Base-by-base conservation (phyloP, 2,329 filamentous ascomycete genomes). In the Fusarium falciforme region DNA sequence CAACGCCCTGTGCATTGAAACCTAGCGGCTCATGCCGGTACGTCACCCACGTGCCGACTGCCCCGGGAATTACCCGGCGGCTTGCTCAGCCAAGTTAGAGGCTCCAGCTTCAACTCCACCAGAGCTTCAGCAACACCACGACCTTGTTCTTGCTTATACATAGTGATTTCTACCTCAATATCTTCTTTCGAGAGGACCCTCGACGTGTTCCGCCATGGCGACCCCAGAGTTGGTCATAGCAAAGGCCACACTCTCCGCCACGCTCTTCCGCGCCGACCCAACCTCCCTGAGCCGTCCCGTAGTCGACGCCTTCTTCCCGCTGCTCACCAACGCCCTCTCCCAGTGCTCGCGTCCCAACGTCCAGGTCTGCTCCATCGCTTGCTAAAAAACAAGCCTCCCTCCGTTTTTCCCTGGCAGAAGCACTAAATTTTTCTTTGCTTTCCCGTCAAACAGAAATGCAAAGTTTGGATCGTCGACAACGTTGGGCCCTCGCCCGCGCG, bases 331-430 rank as follows among this genome's bases (percentile, higher is more conserved):
- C 80, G 89, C 89, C 78, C 84, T 94, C 80, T 84, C 88, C 84
- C 89, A 91, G 85, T 96, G 94, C 89, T 93, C 93, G 79, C 89
- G 91, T 80, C 85, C 87, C 87, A 95, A 96, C 87, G 92, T 96
- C 88, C 94, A 96, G 94, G 94, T 96, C 94, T 94, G 92, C 87
- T 81, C 83, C 76, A 78, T 80, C 69, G 73, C 76, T 79, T 73
- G 70, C 42, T 42, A 25, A 29, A 52, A 52, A 73, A 71, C 49
- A 57, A 76, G 74, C 72, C 71, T 78, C 74, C 76, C 74, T 71
- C 69, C 63, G 71, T 55, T 55, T 33, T 38, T 69, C 71, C 57
- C 68, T 66, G 69, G 61, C 74, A 79, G 75, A 78, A 71, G 69
- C 74, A 77, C 77, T 79, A 78, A 78, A 78, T 67, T 77, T 76